phyloP scores from a whole-genome alignment of 2,329 filamentous ascomycete genomes.

The Pseudogymnoascus sp. region DNA sequence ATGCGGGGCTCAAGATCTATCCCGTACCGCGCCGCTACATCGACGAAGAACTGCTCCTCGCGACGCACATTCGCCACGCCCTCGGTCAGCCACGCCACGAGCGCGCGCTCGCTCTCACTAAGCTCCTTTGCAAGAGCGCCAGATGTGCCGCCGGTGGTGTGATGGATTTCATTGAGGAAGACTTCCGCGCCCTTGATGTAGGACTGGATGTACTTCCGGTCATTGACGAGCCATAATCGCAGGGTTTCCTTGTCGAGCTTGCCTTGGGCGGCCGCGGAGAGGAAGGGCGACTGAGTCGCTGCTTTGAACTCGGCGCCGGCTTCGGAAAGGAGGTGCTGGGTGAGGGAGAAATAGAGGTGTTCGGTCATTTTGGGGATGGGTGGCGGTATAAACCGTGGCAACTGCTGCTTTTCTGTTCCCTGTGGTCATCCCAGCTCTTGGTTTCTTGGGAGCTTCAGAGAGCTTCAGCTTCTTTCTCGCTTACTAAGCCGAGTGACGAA shows the following conservation, averaged over 20 bases:
- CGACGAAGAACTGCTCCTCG: slow-evolving; percentile 61
- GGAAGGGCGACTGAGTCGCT: slow-evolving; percentile 60
- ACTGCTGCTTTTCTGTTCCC: neutral
- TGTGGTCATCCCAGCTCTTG: neutral
- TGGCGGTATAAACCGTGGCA: neutral
- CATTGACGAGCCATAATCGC: slow-evolving; percentile 62
- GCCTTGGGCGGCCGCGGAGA: slow-evolving; percentile 56
- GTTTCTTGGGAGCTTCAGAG: neutral
- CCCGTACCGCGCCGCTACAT: slow-evolving; percentile 52
- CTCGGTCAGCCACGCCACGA: slow-evolving; percentile 55
- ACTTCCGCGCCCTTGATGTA: slow-evolving; percentile 60
- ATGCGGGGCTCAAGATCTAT: slow-evolving; percentile 35
- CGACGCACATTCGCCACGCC: slow-evolving; percentile 58
- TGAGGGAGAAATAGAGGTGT: slow-evolving; percentile 38
- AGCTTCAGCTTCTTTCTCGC: neutral
- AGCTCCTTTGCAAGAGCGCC: slow-evolving; percentile 25
- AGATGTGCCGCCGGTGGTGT: slow-evolving; percentile 33
- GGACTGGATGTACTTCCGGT: slow-evolving; percentile 61
- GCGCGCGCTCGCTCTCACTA: slow-evolving; percentile 40
- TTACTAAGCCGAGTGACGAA: neutral
- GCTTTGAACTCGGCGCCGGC: slow-evolving; percentile 35
- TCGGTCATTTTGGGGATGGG: neutral
- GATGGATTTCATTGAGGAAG: slow-evolving; percentile 53
- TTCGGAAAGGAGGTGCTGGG: slow-evolving; percentile 46
- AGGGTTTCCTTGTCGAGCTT: slow-evolving; percentile 47